These are phyloP conservation scores for Metarhizium guizhouense DNA, from an alignment of 2,329 filamentous ascomycete species.

Conservation along the genomic window DNA sequence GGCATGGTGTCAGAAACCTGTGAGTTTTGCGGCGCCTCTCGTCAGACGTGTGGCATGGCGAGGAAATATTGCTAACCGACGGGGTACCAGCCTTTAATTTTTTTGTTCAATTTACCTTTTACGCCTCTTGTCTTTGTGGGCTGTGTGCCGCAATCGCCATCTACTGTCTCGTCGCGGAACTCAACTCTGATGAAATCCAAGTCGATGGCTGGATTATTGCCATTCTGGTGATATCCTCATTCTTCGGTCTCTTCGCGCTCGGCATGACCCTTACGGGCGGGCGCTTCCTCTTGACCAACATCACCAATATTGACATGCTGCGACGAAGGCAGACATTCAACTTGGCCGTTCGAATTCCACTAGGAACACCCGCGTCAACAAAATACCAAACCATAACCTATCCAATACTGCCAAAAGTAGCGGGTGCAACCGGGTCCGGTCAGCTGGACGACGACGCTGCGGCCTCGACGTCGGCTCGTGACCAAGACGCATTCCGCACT, in stretches of 20 bases:
- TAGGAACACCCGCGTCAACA: slow-evolving; percentile 30
- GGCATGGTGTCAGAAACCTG: slow-evolving; percentile 79
- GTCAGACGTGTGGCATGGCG: too few relatives aligned
- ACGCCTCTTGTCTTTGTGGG: slow-evolving; percentile 58
- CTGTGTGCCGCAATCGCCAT: slow-evolving; percentile 56
- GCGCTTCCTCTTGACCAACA: slow-evolving; percentile 62
- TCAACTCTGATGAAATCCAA: slow-evolving; percentile 23
- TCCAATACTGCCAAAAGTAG: slow-evolving; percentile 30
- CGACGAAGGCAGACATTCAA: slow-evolving; percentile 54
- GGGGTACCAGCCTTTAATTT: slow-evolving; percentile 63
- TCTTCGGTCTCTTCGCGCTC: slow-evolving; percentile 74
- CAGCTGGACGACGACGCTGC: neutral
- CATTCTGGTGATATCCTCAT: slow-evolving; percentile 52
- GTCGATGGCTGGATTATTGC: slow-evolving; percentile 56
- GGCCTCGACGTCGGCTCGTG: slow-evolving; percentile 16
- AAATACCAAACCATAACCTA: slow-evolving; percentile 48
- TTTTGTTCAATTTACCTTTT: slow-evolving; percentile 80
- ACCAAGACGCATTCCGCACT: slow-evolving; percentile 46
- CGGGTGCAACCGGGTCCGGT: slow-evolving; percentile 10
- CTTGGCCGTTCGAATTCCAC: slow-evolving; percentile 65
- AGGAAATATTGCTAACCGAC: neutral
- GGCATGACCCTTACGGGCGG: slow-evolving; percentile 69
- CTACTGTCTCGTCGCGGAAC: slow-evolving; percentile 51
- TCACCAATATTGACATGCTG: slow-evolving; percentile 78
- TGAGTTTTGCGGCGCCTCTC: slow-evolving; percentile 23